phyloP scores from a whole-genome alignment of 768 basidiomycete genomes.

The Suillus luteus region DNA sequence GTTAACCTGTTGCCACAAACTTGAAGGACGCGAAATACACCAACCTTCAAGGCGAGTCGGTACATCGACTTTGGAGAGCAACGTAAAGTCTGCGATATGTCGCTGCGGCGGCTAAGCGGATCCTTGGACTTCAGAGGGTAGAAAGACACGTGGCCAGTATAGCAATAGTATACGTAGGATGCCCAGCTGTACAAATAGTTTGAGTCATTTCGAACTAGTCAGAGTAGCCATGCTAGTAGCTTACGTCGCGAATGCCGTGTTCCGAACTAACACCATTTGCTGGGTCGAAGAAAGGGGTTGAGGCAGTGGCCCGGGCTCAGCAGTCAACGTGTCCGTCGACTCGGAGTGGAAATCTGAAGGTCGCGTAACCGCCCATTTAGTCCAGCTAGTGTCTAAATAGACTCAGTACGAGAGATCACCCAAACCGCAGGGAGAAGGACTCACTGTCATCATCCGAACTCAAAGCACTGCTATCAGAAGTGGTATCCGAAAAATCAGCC shows the following conservation, averaged over 20 bases:
- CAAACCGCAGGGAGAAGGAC: neutral
- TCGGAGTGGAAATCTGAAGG: neutral
- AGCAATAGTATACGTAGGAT: conserved; percentile 32
- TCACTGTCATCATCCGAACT: neutral
- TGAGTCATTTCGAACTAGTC: neutral
- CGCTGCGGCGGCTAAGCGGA: neutral
- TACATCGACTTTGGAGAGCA: conserved; percentile 44
- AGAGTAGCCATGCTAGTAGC: neutral
- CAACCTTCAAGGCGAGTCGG: conserved; percentile 32
- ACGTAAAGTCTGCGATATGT: neutral
- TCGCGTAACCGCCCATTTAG: neutral
- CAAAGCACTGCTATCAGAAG: neutral
- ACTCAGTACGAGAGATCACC: neutral
- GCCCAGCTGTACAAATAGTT: conserved; percentile 21
- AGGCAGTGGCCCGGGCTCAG: conserved; percentile 13
- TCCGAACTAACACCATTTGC: conserved; percentile 32
- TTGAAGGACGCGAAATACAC: neutral
- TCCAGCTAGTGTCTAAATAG: neutral
- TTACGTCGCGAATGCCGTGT: conserved; percentile 31
- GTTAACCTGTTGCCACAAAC: neutral
- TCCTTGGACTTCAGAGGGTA: conserved; percentile 24
- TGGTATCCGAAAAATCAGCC: neutral
- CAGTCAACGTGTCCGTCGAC: neutral
- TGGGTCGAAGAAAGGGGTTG: conserved; percentile 25
- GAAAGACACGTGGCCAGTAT: conserved; percentile 33